Percentiles rank a stretch among this genome's conserved stretches.
Conservation (phyloP, 768 basidiomycete genomes). For the Leccinum longicurvipes region DNA sequence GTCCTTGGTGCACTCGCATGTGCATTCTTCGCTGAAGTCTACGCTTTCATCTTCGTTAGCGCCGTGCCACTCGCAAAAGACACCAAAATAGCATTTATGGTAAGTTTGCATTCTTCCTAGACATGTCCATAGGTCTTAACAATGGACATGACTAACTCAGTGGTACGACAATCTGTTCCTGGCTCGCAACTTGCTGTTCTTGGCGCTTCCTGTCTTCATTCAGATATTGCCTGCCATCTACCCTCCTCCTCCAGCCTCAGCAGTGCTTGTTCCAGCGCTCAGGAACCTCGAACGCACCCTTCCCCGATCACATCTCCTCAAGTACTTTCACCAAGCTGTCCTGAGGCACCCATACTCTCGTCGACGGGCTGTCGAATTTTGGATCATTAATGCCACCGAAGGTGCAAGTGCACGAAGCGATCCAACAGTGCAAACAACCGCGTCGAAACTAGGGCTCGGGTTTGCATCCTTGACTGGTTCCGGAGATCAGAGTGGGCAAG, state of each 20-base stretch:
- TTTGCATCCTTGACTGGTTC: slow-evolving; percentile 23
- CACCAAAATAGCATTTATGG: slow-evolving; percentile 39
- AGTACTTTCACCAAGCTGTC: slow-evolving; percentile 53
- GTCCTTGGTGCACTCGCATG: slow-evolving; percentile 48
- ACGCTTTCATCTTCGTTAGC: slow-evolving; percentile 46
- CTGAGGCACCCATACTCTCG: slow-evolving; percentile 52
- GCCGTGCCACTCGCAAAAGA: slow-evolving; percentile 44
- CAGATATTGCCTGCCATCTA: slow-evolving; percentile 39
- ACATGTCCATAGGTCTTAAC: neutral
- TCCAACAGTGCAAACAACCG: slow-evolving; percentile 43
- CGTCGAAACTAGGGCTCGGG: slow-evolving; percentile 44
- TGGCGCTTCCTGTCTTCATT: slow-evolving; percentile 51
- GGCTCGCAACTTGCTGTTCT: slow-evolving; percentile 55
- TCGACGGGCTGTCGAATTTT: slow-evolving; percentile 49
- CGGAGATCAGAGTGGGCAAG: slow-evolving; percentile 9
- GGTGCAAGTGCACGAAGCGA: slow-evolving; percentile 50
- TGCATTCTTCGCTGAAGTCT: slow-evolving; percentile 51
- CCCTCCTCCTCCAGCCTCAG: slow-evolving; percentile 31
- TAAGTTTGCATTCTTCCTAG: slow-evolving; percentile 17
- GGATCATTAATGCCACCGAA: slow-evolving; percentile 52
- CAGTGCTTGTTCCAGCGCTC: slow-evolving; percentile 18
- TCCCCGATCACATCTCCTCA: slow-evolving; percentile 50
- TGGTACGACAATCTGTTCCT: slow-evolving; percentile 63
- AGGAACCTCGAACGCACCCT: slow-evolving; percentile 37
- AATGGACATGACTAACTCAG: slow-evolving; percentile 33